Percentiles rank a stretch among this genome's conserved stretches.
phyloP scores from a whole-genome alignment of 495 filamentous ascomycete species.

The Opeltia flavorubescens region DNA sequence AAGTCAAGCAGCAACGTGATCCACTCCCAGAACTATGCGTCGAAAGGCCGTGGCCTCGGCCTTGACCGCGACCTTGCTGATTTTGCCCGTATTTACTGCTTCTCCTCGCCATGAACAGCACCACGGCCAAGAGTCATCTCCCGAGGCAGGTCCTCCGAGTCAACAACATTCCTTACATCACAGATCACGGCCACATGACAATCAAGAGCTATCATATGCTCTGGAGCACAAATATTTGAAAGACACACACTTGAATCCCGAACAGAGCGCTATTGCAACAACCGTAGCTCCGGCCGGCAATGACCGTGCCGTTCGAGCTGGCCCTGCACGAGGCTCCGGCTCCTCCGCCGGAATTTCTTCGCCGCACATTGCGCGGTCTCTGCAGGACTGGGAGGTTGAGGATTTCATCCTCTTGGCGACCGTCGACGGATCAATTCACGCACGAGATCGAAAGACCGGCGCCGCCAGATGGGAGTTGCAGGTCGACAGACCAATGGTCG shows the following conservation, averaged over 20 bases:
- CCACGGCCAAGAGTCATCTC: constrained; percentile 19
- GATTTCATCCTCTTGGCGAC: constrained; percentile 99
- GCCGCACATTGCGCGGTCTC: constrained; percentile 77
- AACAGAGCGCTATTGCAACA: constrained; percentile 78
- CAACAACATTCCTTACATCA: constrained; percentile 14
- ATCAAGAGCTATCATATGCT: constrained; percentile 12
- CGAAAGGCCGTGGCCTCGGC: constrained; percentile 22
- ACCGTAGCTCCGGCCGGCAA: constrained; percentile 77
- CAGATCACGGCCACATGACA: constrained; percentile 11
- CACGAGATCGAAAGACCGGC: constrained; percentile 78
- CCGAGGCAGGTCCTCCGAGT: constrained; percentile 20
- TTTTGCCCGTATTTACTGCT: constrained; percentile 35
- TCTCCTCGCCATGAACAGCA: constrained; percentile 45
- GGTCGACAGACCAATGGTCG: constrained; percentile 72
- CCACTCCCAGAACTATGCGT: constrained; percentile 14
- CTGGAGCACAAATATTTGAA: constrained; percentile 24
- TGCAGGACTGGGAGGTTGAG: constrained; percentile 99
- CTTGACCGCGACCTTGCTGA: constrained; percentile 34
- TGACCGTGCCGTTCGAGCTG: constrained; percentile 66
- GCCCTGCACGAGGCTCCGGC: constrained; percentile 50
- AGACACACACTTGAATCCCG: constrained; percentile 31
- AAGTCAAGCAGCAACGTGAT: neutral
- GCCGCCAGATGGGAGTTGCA: constrained; percentile 70
- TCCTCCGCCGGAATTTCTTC: constrained; percentile 57
- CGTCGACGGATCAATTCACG: constrained; percentile 92